Evolutionary conservation across 108 stramenopile species (phyloP), one percentile per base, ranked within the genome.

Genomic region (Nannochloropsis gaditana): DNA sequence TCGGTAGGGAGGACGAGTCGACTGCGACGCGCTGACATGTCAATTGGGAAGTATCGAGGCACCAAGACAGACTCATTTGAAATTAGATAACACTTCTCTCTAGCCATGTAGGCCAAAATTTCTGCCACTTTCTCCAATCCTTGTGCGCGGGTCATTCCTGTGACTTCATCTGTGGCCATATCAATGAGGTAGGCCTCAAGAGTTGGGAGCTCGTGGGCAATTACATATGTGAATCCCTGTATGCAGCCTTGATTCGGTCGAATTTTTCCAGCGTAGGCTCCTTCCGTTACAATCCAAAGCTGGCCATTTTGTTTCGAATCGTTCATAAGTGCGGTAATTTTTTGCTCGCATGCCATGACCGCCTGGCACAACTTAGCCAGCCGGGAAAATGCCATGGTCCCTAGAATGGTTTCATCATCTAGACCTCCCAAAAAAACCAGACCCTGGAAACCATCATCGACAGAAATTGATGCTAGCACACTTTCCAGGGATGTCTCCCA

Each of bases 161-260:
- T 73, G 59, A n/a, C 59, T 15, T 6, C n/a, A 15, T 73, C 59
- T 2, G 59, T 73, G 59, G 19, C 59, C 59, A 73, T n/a, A n/a
- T 73, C 59, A 73, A 73, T 73, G 3, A 73, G 59, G 2, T n/a
- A n/a, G 19, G 59, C 59, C 59, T 73, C 59, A n/a, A 73, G 59
- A 73, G 59, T 8, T 15, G 59, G 59, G 19, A 73, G 59, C 59
- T 73, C 59, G 59, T 73, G 59, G 59, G 59, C 59, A 73, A 73
- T 73, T n/a, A 73, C 59, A 73, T n/a, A 73, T 4, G 59, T 73
- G 3, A 73, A 73, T n/a, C 59, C 59, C 59, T 73, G 59, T n/a
- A 73, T n/a, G 2, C 19, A 73, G 59, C 59, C 59, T n/a, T 73
- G 59, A n/a, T 73, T 73, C 59, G 59, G 59, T n/a, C 59, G 59